Percentiles rank a stretch among this genome's conserved stretches.
Evolutionary conservation across 1,139 yeast species (phyloP).

Genomic region (Kluyveromyces sp.): DNA sequence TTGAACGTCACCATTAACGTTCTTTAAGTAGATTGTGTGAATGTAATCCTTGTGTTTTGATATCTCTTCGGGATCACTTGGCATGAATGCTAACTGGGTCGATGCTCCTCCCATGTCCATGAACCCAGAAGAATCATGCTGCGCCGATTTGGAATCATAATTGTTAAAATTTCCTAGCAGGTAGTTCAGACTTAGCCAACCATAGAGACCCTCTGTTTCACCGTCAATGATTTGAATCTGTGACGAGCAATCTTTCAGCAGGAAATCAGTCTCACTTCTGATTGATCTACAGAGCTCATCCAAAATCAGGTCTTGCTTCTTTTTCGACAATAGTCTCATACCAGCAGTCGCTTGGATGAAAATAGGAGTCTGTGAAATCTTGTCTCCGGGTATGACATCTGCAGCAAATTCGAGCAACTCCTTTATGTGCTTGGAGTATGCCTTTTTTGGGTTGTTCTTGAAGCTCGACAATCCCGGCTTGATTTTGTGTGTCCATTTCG

Average conservation of each 20-base stretch:
- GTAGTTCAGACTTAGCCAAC: conserved; percentile 73
- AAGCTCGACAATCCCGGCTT: conserved; percentile 65
- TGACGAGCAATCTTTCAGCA: conserved; percentile 47
- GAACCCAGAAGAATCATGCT: conserved; percentile 60
- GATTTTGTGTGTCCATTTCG: conserved; percentile 55
- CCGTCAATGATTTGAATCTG: conserved; percentile 73
- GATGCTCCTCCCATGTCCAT: conserved; percentile 94
- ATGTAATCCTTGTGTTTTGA: conserved; percentile 57
- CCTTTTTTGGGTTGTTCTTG: conserved; percentile 40
- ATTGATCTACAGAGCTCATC: conserved; percentile 46
- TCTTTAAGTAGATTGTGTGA: conserved; percentile 48
- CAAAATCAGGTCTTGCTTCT: conserved; percentile 42
- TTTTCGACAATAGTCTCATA: conserved; percentile 55
- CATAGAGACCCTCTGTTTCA: conserved; percentile 71
- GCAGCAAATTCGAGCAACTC: conserved; percentile 52
- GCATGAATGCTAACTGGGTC: conserved; percentile 74
- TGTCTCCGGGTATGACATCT: conserved; percentile 47
- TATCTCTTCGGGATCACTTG: conserved; percentile 47
- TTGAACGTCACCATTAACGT: conserved; percentile 53
- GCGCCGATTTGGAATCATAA: conserved; percentile 33
- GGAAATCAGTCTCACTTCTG: conserved; percentile 43
- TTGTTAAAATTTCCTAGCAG: conserved; percentile 48
- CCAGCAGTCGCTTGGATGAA: conserved; percentile 79
- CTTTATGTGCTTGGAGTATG: conserved; percentile 57
- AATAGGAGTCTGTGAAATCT: conserved; percentile 55